Evolutionary conservation across 148 eudicot species (phyloP), one percentile per base, ranked within the genome.

Genomic region (Silene latifolia): DNA sequence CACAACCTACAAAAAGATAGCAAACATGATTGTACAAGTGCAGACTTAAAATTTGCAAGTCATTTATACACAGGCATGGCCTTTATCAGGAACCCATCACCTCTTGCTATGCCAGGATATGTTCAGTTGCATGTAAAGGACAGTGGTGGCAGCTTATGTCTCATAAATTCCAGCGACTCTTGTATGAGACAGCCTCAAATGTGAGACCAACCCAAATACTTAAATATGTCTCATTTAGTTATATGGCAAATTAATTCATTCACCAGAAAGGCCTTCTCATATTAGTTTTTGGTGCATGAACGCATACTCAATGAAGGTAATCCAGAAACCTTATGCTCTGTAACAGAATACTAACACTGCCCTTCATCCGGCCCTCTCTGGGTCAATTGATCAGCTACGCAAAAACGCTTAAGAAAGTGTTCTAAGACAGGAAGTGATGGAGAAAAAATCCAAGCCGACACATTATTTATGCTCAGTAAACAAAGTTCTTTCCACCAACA

Each of bases 1-100:
- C 66, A 79, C 81, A 78, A 76, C 84, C 93, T 92, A 73, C 79
- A 21, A 47, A 69, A 80, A 67, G 60, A 56, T 27, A 74, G 76
- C 29, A 56, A 76, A 11, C 39, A 44, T 61, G 15, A 59, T 67
- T 61, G 20, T 60, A 67, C 19, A 24, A 9, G 29, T 8, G 56
- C 46, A 29, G 59, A 11, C 25, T 57, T 5, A 21, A 62, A 74
- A 18, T 23, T 13, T 13, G 9, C 54, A 61, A 58, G n/a, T 32
- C 51, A 1, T 68, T 53, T 25, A 32, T 69, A 42, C 29, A 51
- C 44, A 53, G 18, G 17, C 17, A 64, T 48, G 51, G 6, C 15
- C 73, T 44, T 20, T 73, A 23, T 23, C 25, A 14, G 7, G 53
- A 62, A 19, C 61, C 44, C 4, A 25, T 14, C 62, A 3, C 14